Base-by-base conservation (phyloP, 208 protist genomes). In the Acanthamoeba castellanii region DNA sequence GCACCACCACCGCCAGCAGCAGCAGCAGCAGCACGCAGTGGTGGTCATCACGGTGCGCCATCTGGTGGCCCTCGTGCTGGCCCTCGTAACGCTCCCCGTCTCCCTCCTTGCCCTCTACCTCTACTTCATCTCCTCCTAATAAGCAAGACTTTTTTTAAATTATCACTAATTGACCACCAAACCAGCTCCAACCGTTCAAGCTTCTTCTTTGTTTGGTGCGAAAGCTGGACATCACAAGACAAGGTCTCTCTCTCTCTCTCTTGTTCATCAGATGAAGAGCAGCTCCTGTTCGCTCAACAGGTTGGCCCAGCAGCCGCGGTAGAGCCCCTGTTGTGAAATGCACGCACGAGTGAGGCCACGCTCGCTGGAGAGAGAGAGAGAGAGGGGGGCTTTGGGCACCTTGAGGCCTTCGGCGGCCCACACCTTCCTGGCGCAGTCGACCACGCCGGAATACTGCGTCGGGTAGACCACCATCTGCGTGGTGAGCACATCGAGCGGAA, bases 201-300 rank as follows among this genome's bases (percentile, higher is more conserved):
- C n/a, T n/a, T n/a, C n/a, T n/a, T n/a, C n/a, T n/a, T n/a, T n/a
- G n/a, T n/a, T n/a, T n/a, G n/a, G n/a, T n/a, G n/a, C n/a, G n/a
- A n/a, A n/a, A n/a, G n/a, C n/a, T n/a, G n/a, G n/a, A n/a, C n/a
- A n/a, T n/a, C n/a, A 66, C 59, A 66, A 66, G 59, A 66, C 22
- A 66, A 66, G 22, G 16, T 27, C 22, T 66, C 59, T 66, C 22
- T 22, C 59, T 66, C 20, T 32, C n/a, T 32, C 64, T 76, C 68
- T 20, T 30, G 30, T 7, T 32, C 25, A 85, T 88, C 37, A 88
- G 81, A 88, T 88, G 81, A 88, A 88, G 47, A 88, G 52, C 37
- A 88, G 37, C 81, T 88, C 81, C 34, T 88, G 81, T 61, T 88
- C 81, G 81, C 81, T 88, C 22, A 88, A 20, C 81, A 88, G 81